Conservation (phyloP, 2,329 filamentous ascomycete species). For the Zarea fungicola region DNA sequence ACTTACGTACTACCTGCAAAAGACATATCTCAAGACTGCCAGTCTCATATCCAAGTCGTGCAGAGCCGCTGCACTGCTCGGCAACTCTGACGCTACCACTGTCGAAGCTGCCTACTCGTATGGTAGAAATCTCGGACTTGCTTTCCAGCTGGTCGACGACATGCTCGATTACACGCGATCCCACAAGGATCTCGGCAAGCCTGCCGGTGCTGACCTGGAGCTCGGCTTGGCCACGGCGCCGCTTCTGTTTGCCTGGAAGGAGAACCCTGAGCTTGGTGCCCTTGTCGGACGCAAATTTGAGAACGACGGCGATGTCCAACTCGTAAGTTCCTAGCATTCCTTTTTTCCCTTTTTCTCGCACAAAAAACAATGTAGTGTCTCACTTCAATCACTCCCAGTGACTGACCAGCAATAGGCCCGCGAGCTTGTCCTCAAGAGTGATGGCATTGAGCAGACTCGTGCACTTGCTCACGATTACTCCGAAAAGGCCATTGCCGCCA, state of each 20-base stretch:
- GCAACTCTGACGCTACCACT: constrained; percentile 68
- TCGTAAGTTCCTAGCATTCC: constrained; percentile 52
- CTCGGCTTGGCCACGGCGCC: constrained; percentile 91
- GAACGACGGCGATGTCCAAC: constrained; percentile 74
- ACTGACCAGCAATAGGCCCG: constrained; percentile 59
- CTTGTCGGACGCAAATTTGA: constrained; percentile 90
- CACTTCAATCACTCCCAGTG: background rate
- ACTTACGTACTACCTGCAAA: constrained; percentile 89
- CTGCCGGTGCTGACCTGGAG: constrained; percentile 88
- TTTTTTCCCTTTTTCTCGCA: too few species aligned
- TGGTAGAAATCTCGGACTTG: constrained; percentile 86
- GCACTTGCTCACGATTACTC: constrained; percentile 87
- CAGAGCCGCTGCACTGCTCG: constrained; percentile 80
- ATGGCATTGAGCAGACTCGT: constrained; percentile 88
- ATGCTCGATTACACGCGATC: constrained; percentile 94
- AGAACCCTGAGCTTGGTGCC: constrained; percentile 74
- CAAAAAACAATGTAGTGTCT: too few species aligned
- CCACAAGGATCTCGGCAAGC: constrained; percentile 83
- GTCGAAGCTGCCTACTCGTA: constrained; percentile 91
- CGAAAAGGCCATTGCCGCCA: constrained; percentile 80
- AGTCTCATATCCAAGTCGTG: constrained; percentile 95
- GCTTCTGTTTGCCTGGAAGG: constrained; percentile 91
- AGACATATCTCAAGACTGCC: constrained; percentile 96
- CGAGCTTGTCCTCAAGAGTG: constrained; percentile 73
- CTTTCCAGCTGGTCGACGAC: constrained; percentile 96